Conservation (phyloP, 2,329 filamentous ascomycete genomes). For the Diaporthe sp. region DNA sequence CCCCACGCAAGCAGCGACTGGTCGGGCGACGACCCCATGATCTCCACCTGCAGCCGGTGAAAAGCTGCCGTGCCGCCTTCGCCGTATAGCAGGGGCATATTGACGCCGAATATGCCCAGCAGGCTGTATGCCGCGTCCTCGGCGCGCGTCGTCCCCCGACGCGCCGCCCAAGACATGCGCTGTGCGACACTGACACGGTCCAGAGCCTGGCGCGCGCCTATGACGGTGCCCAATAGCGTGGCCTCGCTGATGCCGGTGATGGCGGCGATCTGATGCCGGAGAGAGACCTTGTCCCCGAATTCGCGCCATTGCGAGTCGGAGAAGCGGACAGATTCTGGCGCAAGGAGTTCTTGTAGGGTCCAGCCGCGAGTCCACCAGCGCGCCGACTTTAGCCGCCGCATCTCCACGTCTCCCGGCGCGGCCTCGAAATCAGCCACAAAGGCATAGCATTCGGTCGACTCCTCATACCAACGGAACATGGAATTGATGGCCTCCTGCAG, state of each 20-base stretch:
- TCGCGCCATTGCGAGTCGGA: neutral
- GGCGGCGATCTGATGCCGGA: neutral
- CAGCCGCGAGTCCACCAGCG: constrained; percentile 28
- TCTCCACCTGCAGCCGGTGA: constrained; percentile 30
- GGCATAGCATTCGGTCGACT: constrained; percentile 10
- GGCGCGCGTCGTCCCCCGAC: neutral
- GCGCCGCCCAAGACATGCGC: constrained; percentile 25
- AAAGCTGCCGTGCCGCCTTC: constrained; percentile 16
- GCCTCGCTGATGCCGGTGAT: neutral
- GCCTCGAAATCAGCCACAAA: neutral
- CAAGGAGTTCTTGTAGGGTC: constrained; percentile 31
- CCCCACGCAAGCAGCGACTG: constrained; percentile 17
- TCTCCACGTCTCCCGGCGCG: neutral
- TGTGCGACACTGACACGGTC: neutral
- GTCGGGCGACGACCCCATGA: constrained; percentile 22
- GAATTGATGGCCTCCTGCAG: constrained; percentile 23
- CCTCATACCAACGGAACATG: constrained; percentile 31
- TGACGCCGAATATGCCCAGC: constrained; percentile 36
- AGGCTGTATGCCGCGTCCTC: constrained; percentile 38
- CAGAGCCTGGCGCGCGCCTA: neutral
- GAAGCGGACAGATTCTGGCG: neutral
- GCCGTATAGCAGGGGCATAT: constrained; percentile 36
- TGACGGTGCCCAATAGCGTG: neutral
- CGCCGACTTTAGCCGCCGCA: neutral
- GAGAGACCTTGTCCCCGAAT: neutral